Evolutionary conservation across 78 protist species (phyloP).

Genomic region (Dictyostelium brefeldianum): DNA sequence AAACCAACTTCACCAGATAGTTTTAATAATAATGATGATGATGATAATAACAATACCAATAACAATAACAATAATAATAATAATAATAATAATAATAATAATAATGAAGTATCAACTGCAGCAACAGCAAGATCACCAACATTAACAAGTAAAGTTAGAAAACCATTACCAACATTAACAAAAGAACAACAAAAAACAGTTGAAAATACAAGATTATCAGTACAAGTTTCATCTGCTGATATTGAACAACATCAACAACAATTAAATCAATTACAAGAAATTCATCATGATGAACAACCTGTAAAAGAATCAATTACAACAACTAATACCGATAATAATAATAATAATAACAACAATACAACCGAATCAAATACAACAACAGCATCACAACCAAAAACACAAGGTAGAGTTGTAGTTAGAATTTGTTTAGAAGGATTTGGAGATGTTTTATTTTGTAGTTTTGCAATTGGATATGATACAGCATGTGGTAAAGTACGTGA

Average conservation of each 20-base stretch:
- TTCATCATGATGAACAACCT: not conserved
- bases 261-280: too few relatives aligned
- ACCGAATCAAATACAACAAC: not conserved
- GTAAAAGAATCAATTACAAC: not conserved
- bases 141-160: not conserved
- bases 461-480: conserved; percentile 77
- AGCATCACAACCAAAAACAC: conserved; percentile 3
- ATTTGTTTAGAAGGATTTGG: conserved; percentile 83
- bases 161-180: conserved; percentile 23
- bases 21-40: too few relatives aligned
- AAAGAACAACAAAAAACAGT: conserved; percentile 23
- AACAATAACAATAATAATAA: not conserved
- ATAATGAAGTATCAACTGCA: not conserved
- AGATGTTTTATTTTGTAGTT: conserved; percentile 68
- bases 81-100: not conserved
- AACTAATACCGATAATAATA: not conserved
- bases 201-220: not conserved
- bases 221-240: not conserved
- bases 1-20: not conserved
- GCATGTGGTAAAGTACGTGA: conserved; percentile 59
- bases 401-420: conserved; percentile 68
- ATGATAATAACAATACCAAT: too few relatives aligned
- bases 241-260: not conserved
- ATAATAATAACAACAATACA: too few relatives aligned
- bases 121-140: not conserved